Conservation (phyloP, 2,329 filamentous ascomycete genomes). For the Phyllosticta citribraziliensis region DNA sequence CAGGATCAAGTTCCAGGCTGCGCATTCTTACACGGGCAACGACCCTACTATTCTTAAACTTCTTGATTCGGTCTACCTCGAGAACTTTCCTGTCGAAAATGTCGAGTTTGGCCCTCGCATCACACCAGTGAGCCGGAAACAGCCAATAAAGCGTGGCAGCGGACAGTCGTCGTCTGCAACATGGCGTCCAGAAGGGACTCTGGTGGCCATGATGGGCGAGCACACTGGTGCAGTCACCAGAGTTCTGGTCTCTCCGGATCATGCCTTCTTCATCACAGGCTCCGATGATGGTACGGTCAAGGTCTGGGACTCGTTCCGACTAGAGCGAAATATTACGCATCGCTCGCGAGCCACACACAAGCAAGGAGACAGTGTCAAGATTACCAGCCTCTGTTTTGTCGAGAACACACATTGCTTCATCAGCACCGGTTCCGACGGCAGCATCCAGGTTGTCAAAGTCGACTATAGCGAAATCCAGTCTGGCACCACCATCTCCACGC, state of each 20-base stretch:
- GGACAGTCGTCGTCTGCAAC: constrained; percentile 45
- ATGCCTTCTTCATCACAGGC: constrained; percentile 87
- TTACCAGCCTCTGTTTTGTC: constrained; percentile 79
- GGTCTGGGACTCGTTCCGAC: constrained; percentile 81
- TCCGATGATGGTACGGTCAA: constrained; percentile 86
- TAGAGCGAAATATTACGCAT: constrained; percentile 86
- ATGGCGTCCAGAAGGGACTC: constrained; percentile 75
- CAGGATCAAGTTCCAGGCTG: constrained; percentile 45
- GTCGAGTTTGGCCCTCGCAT: constrained; percentile 71
- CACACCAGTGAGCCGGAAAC: constrained; percentile 50
- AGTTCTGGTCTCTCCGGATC: constrained; percentile 75
- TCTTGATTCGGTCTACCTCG: constrained; percentile 75
- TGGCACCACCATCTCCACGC: constrained; percentile 37
- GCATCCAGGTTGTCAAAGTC: constrained; percentile 82
- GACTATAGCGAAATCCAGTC: constrained; percentile 49
- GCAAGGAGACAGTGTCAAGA: constrained; percentile 56
- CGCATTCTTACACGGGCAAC: constrained; percentile 79
- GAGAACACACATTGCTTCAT: constrained; percentile 91
- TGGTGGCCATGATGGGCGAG: constrained; percentile 83
- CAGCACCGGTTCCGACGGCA: constrained; percentile 82
- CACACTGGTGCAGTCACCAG: constrained; percentile 76
- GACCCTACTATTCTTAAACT: constrained; percentile 52
- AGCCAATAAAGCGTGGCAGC: constrained; percentile 44
- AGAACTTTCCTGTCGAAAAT: constrained; percentile 50
- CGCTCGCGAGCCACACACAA: constrained; percentile 78